Percentiles rank a stretch among this genome's conserved stretches.
These are phyloP conservation scores for Helianthus annuus DNA, from an alignment of 129 eudicot genomes.

Conservation along the genomic window HanXRQr2.0-SUNRISE NC_035435.2:27751296-27751795, in stretches of 20 bases:
- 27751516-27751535: background rate
- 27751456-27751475: slow-evolving; percentile 54
- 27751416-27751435: slow-evolving; percentile 96
- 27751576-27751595: background rate
- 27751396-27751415: slow-evolving; percentile 16
- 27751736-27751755: no score
- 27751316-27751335: slow-evolving; percentile 10
- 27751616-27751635: background rate
- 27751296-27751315: background rate
- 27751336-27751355: slow-evolving; percentile 1
- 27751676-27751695: background rate
- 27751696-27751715: no score
- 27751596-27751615: background rate
- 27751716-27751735: no score
- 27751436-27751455: slow-evolving; percentile 96
- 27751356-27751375: background rate
- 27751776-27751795: no score
- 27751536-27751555: background rate
- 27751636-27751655: background rate
- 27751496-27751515: background rate
- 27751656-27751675: background rate
- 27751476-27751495: slow-evolving; percentile 12
- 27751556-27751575: background rate
- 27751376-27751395: background rate
- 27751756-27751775: no score